Conservation (phyloP, 768 basidiomycete genomes). For the Mycena floridula region DNA sequence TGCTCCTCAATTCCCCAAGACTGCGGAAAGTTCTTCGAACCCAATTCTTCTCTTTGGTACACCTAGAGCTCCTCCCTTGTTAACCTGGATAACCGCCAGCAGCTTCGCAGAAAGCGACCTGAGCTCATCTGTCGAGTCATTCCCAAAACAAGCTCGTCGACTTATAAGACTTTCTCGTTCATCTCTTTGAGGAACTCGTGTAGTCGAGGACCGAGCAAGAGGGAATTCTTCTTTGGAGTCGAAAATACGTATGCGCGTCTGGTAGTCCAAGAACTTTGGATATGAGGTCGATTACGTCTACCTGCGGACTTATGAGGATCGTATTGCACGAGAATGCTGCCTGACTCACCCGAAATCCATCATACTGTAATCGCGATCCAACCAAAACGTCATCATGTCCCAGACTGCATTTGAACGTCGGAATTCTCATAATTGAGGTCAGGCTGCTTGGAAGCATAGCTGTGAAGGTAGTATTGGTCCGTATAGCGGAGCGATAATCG, state of each 20-base stretch:
- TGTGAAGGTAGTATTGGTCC: slow-evolving; percentile 67
- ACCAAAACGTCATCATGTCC: slow-evolving; percentile 68
- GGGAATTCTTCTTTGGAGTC: slow-evolving; percentile 47
- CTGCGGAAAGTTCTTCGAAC: slow-evolving; percentile 56
- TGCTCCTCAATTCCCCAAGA: slow-evolving; percentile 69
- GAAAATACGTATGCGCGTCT: slow-evolving; percentile 56
- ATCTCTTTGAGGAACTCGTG: slow-evolving; percentile 69
- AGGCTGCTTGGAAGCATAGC: slow-evolving; percentile 62
- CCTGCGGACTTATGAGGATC: slow-evolving; percentile 24
- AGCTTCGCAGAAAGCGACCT: slow-evolving; percentile 58
- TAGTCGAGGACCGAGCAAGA: slow-evolving; percentile 44
- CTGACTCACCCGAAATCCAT: slow-evolving; percentile 62
- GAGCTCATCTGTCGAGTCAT: slow-evolving; percentile 49
- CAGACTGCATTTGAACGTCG: slow-evolving; percentile 52
- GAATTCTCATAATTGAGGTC: slow-evolving; percentile 77
- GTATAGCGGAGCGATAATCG: slow-evolving; percentile 61
- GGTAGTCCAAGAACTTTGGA: slow-evolving; percentile 60
- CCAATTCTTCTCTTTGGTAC: slow-evolving; percentile 74
- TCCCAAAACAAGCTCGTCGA: slow-evolving; percentile 55
- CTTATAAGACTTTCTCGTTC: slow-evolving; percentile 49
- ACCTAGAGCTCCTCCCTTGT: slow-evolving; percentile 65
- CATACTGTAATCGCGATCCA: slow-evolving; percentile 67
- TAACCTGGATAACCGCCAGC: slow-evolving; percentile 53
- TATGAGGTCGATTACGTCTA: slow-evolving; percentile 68
- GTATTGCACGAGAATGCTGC: not conserved